phyloP scores from a whole-genome alignment of 306 rosid genomes.

The Gleditsia sinensis region DNA sequence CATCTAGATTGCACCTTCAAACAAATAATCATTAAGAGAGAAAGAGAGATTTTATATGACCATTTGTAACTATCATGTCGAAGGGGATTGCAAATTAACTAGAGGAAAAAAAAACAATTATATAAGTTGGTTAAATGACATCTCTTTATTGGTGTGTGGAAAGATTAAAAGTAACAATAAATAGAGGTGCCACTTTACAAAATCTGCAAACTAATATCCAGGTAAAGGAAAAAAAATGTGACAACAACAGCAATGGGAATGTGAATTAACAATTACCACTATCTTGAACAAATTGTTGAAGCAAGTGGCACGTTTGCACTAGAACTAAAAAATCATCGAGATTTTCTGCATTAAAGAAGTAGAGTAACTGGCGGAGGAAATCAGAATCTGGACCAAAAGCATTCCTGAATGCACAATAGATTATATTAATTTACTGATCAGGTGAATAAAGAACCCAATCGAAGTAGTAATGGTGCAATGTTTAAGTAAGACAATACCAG shows the following conservation, averaged over 20 bases:
- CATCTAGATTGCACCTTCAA: background rate
- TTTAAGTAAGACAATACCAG: conserved; percentile 14
- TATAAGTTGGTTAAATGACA: background rate
- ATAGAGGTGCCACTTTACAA: conserved; percentile 1
- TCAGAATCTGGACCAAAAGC: conserved; percentile 86
- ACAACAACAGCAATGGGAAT: conserved; percentile 13
- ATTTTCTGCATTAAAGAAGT: conserved; percentile 70
- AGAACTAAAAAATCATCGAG: conserved; percentile 67
- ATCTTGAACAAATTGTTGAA: conserved; percentile 61
- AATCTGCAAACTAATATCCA: conserved; percentile 1
- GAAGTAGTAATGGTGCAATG: conserved; percentile 18
- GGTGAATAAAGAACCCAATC: background rate
- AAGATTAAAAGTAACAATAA: conserved; percentile 7
- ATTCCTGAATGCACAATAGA: conserved; percentile 62
- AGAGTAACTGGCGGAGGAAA: conserved; percentile 83
- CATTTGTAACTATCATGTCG: background rate
- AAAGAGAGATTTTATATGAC: too few species aligned
- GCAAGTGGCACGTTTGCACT: conserved; percentile 78
- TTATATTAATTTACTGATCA: conserved; percentile 15
- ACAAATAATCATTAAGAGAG: background rate
- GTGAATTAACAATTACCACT: conserved; percentile 56
- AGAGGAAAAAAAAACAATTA: conserved; percentile 2
- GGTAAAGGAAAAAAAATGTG: conserved; percentile 17
- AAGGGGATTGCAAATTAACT: background rate
- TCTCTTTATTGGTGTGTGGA: conserved; percentile 15